These are phyloP conservation scores for Colletotrichum cuscutae DNA, from an alignment of 2,329 filamentous ascomycete species.

Conservation along the genomic window DNA sequence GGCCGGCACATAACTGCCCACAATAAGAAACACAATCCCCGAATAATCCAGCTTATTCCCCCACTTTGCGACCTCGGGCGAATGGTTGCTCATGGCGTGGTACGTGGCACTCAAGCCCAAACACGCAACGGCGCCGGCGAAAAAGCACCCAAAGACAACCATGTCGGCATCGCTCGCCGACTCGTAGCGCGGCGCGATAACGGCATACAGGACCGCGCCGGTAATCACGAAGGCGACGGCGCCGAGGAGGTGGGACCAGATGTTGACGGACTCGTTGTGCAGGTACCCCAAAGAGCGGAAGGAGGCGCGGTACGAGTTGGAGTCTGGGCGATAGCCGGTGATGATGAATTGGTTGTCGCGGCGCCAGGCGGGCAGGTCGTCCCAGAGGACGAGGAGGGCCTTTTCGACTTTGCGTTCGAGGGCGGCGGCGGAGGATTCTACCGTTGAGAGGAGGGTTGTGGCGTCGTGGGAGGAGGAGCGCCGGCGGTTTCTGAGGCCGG, in stretches of 20 bases:
- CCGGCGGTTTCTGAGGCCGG: constrained; percentile 10
- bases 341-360: constrained; percentile 69
- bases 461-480: neutral
- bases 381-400: constrained; percentile 62
- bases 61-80: constrained; percentile 77
- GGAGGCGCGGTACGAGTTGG: constrained; percentile 58
- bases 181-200: constrained; percentile 73
- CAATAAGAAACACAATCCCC: constrained; percentile 91
- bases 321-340: constrained; percentile 63
- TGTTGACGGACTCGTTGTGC: constrained; percentile 73
- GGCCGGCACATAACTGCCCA: constrained; percentile 89
- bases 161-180: constrained; percentile 71
- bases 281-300: constrained; percentile 61
- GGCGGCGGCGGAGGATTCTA: constrained; percentile 36
- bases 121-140: constrained; percentile 77
- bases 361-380: constrained; percentile 68
- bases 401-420: constrained; percentile 53
- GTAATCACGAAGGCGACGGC: constrained; percentile 66
- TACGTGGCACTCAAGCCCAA: constrained; percentile 86
- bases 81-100: constrained; percentile 89
- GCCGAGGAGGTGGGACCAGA: constrained; percentile 74
- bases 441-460: constrained; percentile 38
- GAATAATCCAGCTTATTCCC: constrained; percentile 96
- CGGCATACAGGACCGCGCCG: constrained; percentile 63
- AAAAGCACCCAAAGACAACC: constrained; percentile 82